phyloP scores from a whole-genome alignment of 2,329 filamentous ascomycete genomes.

The Microdochium trichocladiopsis region DNA sequence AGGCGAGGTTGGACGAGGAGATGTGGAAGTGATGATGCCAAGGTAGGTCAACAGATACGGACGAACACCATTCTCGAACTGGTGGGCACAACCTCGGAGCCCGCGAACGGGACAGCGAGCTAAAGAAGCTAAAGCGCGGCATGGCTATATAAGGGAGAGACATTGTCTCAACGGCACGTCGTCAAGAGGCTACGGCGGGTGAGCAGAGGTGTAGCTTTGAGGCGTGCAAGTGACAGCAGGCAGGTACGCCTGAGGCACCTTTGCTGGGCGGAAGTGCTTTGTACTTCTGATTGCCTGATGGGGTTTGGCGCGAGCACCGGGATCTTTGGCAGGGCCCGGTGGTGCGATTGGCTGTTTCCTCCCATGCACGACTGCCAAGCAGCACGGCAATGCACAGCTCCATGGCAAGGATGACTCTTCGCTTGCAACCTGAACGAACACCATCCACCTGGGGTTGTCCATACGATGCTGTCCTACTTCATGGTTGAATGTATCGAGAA shows the following conservation, averaged over 20 bases:
- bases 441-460: no score
- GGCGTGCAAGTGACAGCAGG: no score
- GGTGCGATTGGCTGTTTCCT: neutral
- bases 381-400: neutral
- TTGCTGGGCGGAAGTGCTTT: neutral
- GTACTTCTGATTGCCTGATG: neutral
- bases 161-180: neutral
- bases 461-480: no score
- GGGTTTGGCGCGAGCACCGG: neutral
- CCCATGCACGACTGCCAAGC: neutral
- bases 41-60: no score
- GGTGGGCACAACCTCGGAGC: neutral
- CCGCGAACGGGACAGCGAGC: neutral
- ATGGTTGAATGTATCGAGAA: no score
- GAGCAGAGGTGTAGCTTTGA: no score
- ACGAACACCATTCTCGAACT: no score
- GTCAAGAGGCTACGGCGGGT: neutral
- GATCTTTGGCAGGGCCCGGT: neutral
- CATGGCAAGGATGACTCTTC: neutral
- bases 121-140: neutral
- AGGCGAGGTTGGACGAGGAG: no score
- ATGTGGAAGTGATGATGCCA: neutral
- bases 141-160: neutral
- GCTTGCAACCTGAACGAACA: no score
- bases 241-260: no score